Evolutionary conservation across 768 basidiomycete genomes (phyloP), one percentile per base, ranked within the genome.

Genomic region (Sarcomyxa edulis): DNA sequence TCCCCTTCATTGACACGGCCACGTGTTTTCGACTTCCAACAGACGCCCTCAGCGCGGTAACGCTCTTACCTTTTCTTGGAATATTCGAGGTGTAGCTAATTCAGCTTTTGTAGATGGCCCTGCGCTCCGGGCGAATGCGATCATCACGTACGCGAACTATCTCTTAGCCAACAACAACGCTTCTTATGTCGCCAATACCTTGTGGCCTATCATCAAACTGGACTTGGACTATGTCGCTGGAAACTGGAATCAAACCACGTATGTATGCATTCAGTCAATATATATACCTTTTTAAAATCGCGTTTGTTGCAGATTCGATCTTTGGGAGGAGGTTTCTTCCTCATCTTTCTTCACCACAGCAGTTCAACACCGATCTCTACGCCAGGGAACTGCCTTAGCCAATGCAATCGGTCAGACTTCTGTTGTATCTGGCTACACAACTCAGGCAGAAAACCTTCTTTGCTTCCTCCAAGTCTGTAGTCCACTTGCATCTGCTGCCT

Each of bases 321-420:
- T 86, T 1, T 87, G 84, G 83, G 83, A 86, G 53, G 83, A 87
- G 55, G 58, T 86, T 21, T 52, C 62, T 3, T 81, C 81, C 0
- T 75, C 77, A 14, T 87, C 84, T 3, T 92, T 87, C 69, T 91
- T 86, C 56, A 91, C 89, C 5, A 75, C 83, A 0, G 80, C 81
- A 3, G 78, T 81, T 1, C 88, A 89, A 48, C 84, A 88, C 52
- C 77, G 80, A 21, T 70, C 85, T 6, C 62, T 91, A 22, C 79
- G 80, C 18, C 71, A 85, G 53, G 87, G 87, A 14, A 68, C 76
- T 4, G 46, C 69, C 0, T 65, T 91, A 9, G 88, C 87, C 1
- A 62, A 60, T 7, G 54, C 62, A 18, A 66, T 87, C 20, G 78
- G 76, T 11, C 69, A 81, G 49, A 60, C 66, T 2, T 54, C 64